Conservation (phyloP, 1,284 basidiomycete genomes). For the Cerrena zonata region DNA sequence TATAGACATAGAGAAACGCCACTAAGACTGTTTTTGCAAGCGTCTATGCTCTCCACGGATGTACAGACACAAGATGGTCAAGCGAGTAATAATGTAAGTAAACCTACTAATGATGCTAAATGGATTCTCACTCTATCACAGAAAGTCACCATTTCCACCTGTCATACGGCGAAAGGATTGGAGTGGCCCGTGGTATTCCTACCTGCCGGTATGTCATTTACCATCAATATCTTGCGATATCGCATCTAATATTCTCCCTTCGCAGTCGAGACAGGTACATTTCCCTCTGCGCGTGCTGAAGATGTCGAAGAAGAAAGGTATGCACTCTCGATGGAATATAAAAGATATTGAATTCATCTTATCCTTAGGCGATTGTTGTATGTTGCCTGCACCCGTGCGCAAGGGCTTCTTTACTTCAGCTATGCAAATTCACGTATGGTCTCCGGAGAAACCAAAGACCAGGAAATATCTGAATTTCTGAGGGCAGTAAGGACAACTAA, state of each 20-base stretch:
- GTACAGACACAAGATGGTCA: slow-evolving; percentile 60
- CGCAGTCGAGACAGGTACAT: slow-evolving; percentile 70
- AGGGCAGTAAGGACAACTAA: slow-evolving; percentile 9
- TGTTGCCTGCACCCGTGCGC: slow-evolving; percentile 86
- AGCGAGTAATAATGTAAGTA: slow-evolving; percentile 40
- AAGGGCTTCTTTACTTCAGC: slow-evolving; percentile 67
- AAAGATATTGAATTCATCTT: slow-evolving; percentile 1
- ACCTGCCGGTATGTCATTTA: slow-evolving; percentile 50
- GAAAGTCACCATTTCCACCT: slow-evolving; percentile 85
- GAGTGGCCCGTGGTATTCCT: slow-evolving; percentile 88
- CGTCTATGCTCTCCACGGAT: slow-evolving; percentile 82
- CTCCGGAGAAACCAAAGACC: slow-evolving; percentile 42
- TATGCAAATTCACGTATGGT: slow-evolving; percentile 44
- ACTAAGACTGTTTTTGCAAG: slow-evolving; percentile 76
- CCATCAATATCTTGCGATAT: background rate
- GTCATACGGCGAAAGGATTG: slow-evolving; percentile 86
- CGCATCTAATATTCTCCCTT: background rate
- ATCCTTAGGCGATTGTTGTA: slow-evolving; percentile 71
- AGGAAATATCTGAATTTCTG: slow-evolving; percentile 46
- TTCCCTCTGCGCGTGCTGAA: slow-evolving; percentile 74
- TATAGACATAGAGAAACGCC: slow-evolving; percentile 59
- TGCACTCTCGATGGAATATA: slow-evolving; percentile 16
- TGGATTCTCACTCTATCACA: slow-evolving; percentile 21
- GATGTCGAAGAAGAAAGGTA: slow-evolving; percentile 80
- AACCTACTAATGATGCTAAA: background rate